Base-by-base conservation (phyloP, 371 early-diverging fungal genomes). In the Mortierella sp. region DNA sequence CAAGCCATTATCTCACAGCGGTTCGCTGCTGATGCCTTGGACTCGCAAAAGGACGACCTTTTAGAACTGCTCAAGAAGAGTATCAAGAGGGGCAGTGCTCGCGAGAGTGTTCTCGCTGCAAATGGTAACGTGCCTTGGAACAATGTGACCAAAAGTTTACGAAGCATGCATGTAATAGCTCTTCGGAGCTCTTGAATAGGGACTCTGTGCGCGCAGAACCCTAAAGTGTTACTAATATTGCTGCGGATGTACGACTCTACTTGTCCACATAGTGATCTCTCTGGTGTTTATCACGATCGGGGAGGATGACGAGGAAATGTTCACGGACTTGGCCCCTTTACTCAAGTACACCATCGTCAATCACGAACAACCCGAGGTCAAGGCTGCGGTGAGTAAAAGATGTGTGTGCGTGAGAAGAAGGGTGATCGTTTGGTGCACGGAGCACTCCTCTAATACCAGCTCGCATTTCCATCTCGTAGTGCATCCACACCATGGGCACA, bases 251-350 rank as follows among this genome's bases (percentile, higher is more conserved):
- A 34, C 34, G 34, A 6, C 43, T 49, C n/a, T 44, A 13, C 21
- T 57, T 21, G 19, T 47, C n/a, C 34, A 34, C 34, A 34, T 77
- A 84, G 83, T 81, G 3, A 83, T 90, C 22, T 81, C 85, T 10
- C 80, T 91, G 10, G 81, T 83, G 17, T 93, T 93, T 72, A 73
- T 93, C 34, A 90, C 84, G 44, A 82, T 90, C 60, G 91, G 91
- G 29, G 83, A 86, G 25, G 88, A 84, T 43, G 84, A 85, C 28
- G 90, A 89, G 53, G 81, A 83, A 46, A 80, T 85, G 52, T 90
- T 88, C 55, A 82, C 84, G 54, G 77, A 81, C 53, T 76, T 87
- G 17, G 72, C 84, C 41, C 80, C 82, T 13, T 57, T 81, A 19
- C 69, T 89, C 29, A 82, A 83, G 62, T 80, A 71, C 57, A 82